Evolutionary conservation across 2,329 filamentous ascomycete species (phyloP).

Genomic region (Leptodontidium sp.): DNA sequence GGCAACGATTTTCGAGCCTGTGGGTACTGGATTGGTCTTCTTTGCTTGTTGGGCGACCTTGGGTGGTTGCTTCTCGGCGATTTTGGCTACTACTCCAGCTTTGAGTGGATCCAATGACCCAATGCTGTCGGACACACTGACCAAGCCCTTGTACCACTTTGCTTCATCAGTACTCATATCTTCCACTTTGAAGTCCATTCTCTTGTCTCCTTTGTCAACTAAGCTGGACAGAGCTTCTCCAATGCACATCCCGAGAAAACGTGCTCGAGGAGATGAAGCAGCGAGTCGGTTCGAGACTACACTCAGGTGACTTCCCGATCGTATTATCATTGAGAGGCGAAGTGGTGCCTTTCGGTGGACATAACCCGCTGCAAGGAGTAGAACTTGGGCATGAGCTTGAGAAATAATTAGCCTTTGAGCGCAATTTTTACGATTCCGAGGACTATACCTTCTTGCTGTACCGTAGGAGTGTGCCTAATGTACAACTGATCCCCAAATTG

Average conservation of each 20-base stretch:
- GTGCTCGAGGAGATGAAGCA: slow-evolving; percentile 75
- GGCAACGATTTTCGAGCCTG: slow-evolving; percentile 52
- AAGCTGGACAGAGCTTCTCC: slow-evolving; percentile 72
- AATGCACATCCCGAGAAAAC: slow-evolving; percentile 88
- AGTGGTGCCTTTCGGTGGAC: slow-evolving; percentile 71
- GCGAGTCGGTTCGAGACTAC: slow-evolving; percentile 86
- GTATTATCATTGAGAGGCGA: slow-evolving; percentile 72
- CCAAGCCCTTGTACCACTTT: slow-evolving; percentile 75
- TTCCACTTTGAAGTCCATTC: slow-evolving; percentile 84
- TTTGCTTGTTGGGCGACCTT: slow-evolving; percentile 41
- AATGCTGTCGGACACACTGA: slow-evolving; percentile 66
- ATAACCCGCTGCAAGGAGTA: slow-evolving; percentile 81
- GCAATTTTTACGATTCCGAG: slow-evolving; percentile 21
- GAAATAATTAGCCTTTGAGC: slow-evolving; percentile 11
- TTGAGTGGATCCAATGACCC: slow-evolving; percentile 64
- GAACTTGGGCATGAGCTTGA: slow-evolving; percentile 78
- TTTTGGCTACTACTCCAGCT: slow-evolving; percentile 36
- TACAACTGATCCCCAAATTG: slow-evolving; percentile 88
- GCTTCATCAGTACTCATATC: slow-evolving; percentile 79
- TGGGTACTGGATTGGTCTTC: slow-evolving; percentile 44
- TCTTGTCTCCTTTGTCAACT: slow-evolving; percentile 72
- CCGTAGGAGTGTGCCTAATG: slow-evolving; percentile 82
- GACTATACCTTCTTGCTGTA: slow-evolving; percentile 83
- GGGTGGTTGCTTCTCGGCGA: slow-evolving; percentile 29
- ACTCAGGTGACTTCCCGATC: slow-evolving; percentile 77